Conservation (phyloP, 164 flowering plant genomes). For the Cinnamomum micranthum region DNA sequence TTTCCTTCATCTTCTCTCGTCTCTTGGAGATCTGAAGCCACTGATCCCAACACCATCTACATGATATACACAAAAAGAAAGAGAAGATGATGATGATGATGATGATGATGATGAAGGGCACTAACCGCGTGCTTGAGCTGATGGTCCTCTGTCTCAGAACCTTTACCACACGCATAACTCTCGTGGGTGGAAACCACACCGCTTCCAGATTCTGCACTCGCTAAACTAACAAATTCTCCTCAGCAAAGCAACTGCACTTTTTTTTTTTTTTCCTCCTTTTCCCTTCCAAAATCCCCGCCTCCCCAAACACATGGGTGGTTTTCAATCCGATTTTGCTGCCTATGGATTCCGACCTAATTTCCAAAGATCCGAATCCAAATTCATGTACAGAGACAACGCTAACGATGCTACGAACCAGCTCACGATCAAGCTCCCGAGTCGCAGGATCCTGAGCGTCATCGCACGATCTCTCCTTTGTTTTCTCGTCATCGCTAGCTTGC, state of each 20-base stretch:
- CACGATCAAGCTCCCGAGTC: constrained; percentile 35
- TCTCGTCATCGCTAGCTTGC: constrained; percentile 38
- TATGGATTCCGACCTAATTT: neutral
- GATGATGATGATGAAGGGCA: constrained; percentile 76
- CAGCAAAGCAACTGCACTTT: neutral
- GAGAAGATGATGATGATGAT: constrained; percentile 36
- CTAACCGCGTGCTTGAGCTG: constrained; percentile 45
- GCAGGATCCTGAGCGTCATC: constrained; percentile 33
- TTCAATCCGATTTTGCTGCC: too few species aligned
- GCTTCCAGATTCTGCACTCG: constrained; percentile 88
- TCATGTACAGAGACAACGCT: neutral
- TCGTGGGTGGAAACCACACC: constrained; percentile 98
- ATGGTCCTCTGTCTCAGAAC: constrained; percentile 47
- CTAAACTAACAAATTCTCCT: constrained; percentile 16
- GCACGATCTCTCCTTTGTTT: constrained; percentile 46
- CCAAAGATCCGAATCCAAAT: neutral
- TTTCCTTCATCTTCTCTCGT: neutral
- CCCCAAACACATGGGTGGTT: too few species aligned
- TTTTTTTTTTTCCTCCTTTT: too few species aligned
- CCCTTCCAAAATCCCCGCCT: neutral
- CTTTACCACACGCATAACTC: constrained; percentile 51
- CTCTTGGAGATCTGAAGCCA: neutral
- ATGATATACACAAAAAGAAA: neutral
- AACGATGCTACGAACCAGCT: constrained; percentile 14
- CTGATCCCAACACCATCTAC: neutral